These are phyloP conservation scores for Dryas alaskensis DNA, from an alignment of 306 rosid species.

Conservation along the genomic window DNA sequence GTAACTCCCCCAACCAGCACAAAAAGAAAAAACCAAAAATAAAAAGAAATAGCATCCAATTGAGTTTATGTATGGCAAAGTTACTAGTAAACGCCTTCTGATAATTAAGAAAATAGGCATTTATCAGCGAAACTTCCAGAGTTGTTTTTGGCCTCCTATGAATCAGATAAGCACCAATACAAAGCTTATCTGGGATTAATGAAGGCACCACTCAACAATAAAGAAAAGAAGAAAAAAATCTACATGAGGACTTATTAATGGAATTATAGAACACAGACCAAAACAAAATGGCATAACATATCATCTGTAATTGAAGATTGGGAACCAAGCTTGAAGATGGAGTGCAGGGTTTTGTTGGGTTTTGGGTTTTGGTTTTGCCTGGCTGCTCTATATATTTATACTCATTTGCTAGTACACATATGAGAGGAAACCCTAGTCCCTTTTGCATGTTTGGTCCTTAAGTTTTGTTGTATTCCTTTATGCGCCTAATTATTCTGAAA, in stretches of 20 bases:
- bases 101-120: conserved; percentile 31
- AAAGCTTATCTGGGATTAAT: conserved; percentile 77
- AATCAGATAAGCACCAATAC: conserved; percentile 63
- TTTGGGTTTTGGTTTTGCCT: background rate
- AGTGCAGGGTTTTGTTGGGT: no score
- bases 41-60: background rate
- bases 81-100: conserved; percentile 66
- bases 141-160: conserved; percentile 64
- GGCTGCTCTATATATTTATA: background rate
- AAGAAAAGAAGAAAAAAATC: no score
- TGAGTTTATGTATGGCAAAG: conserved; percentile 38
- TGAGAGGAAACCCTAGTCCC: background rate
- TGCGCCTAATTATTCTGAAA: background rate
- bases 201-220: conserved; percentile 42
- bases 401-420: background rate
- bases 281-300: no score
- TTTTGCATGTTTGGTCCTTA: background rate
- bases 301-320: no score
- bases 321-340: background rate
- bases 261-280: no score
- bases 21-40: no score
- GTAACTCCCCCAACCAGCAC: background rate
- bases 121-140: conserved; percentile 78
- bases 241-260: no score
- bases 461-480: background rate